Conservation (phyloP, 2,329 filamentous ascomycete genomes). For the Tolypocladium sp. region DNA sequence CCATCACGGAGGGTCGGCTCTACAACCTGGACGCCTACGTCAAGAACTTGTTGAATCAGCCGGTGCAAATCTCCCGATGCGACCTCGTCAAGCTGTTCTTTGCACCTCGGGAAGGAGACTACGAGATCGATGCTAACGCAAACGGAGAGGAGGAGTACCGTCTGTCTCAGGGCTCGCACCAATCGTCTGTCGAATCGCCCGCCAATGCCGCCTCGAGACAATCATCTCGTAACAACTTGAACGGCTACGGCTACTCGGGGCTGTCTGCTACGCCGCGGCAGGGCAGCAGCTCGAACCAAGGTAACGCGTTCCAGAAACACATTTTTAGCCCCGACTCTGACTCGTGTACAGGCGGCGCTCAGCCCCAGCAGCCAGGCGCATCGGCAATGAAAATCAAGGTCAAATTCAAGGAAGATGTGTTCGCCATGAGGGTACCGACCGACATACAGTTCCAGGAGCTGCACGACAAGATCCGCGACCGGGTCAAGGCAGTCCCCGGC, state of each 20-base stretch:
- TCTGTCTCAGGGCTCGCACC: conserved; percentile 60
- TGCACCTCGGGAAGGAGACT: conserved; percentile 80
- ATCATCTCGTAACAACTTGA: conserved; percentile 56
- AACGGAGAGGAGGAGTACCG: conserved; percentile 68
- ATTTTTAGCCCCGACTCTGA: not conserved
- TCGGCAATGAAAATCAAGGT: conserved; percentile 85
- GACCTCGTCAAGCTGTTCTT: conserved; percentile 86
- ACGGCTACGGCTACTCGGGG: conserved; percentile 44
- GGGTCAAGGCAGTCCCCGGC: conserved; percentile 61
- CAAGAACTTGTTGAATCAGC: conserved; percentile 78
- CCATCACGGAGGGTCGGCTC: conserved; percentile 85
- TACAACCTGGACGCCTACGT: conserved; percentile 94
- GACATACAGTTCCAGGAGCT: conserved; percentile 73
- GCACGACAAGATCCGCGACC: conserved; percentile 74
- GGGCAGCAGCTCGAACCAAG: conserved; percentile 31
- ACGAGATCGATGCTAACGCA: conserved; percentile 71
- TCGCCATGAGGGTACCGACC: conserved; percentile 78
- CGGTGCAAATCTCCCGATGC: conserved; percentile 74
- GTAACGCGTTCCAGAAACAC: not conserved
- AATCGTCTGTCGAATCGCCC: conserved; percentile 55
- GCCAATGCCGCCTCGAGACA: conserved; percentile 53
- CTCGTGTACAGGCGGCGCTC: not conserved
- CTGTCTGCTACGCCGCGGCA: conserved; percentile 40
- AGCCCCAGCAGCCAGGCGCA: conserved; percentile 15
- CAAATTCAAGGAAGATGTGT: conserved; percentile 84